Evolutionary conservation across 345 rosid genomes (phyloP).

Genomic region (Passiflora organensis): DNA sequence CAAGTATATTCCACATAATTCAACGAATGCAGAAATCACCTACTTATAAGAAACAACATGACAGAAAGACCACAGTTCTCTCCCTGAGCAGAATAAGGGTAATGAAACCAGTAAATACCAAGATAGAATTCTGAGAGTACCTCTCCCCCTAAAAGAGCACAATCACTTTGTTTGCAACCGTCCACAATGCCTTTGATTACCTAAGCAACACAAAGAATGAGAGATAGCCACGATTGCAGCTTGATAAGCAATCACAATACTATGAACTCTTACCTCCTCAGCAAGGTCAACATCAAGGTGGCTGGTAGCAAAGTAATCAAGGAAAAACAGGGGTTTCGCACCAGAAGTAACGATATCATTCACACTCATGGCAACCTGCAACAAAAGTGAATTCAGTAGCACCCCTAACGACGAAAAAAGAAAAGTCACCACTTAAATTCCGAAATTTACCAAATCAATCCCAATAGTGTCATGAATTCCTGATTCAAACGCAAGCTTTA

Average conservation of each 20-base stretch:
- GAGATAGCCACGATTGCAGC: neutral
- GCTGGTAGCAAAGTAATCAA: constrained; percentile 94
- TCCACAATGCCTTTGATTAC: constrained; percentile 91
- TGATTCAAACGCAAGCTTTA: constrained; percentile 88
- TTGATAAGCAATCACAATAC: neutral
- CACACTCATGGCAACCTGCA: constrained; percentile 95
- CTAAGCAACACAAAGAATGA: constrained; percentile 24
- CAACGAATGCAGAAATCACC: too few species aligned
- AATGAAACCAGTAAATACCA: neutral
- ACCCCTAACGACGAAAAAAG: neutral
- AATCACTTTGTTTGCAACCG: constrained; percentile 81
- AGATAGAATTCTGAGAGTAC: constrained; percentile 24
- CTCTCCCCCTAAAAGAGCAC: constrained; percentile 93
- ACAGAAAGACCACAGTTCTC: neutral
- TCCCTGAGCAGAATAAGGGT: too few species aligned
- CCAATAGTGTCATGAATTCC: constrained; percentile 91
- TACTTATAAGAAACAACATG: too few species aligned
- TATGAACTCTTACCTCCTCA: constrained; percentile 52
- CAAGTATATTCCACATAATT: neutral
- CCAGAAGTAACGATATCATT: constrained; percentile 95
- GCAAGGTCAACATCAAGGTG: constrained; percentile 94
- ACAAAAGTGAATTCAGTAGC: constrained; percentile 8
- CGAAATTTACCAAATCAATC: constrained; percentile 64
- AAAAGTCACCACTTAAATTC: neutral
- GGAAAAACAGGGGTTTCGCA: constrained; percentile 87